phyloP scores from a whole-genome alignment of 331 rosid species.

The Arachis monticola region DNA sequence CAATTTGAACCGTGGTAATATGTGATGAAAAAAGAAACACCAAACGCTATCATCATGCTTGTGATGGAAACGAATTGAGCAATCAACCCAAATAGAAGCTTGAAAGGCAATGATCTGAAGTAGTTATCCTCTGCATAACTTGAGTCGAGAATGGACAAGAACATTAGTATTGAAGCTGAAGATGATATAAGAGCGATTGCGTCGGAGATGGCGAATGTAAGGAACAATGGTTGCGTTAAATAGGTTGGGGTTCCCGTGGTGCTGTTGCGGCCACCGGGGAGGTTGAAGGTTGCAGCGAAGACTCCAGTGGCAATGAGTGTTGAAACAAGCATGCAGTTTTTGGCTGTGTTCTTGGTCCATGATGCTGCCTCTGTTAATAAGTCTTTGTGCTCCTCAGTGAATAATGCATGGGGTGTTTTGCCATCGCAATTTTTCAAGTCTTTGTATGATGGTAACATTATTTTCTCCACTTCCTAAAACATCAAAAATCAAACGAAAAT shows the following conservation, averaged over 20 bases:
- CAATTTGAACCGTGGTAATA: conserved; percentile 32
- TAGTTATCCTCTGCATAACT: conserved; percentile 40
- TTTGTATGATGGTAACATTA: conserved; percentile 33
- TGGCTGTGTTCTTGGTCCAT: conserved; percentile 53
- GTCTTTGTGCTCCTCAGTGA: conserved; percentile 31
- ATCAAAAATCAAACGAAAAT: no score
- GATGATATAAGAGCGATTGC: conserved; percentile 42
- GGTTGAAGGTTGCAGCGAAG: conserved; percentile 37
- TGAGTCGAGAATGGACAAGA: conserved; percentile 37
- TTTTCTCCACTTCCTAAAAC: conserved; percentile 51
- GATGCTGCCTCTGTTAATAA: conserved; percentile 43
- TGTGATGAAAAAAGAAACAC: conserved; percentile 36
- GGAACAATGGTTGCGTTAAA: not conserved
- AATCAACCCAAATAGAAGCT: conserved; percentile 29
- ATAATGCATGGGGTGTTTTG: conserved; percentile 46
- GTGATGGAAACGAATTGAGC: conserved; percentile 38
- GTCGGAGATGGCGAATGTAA: conserved; percentile 37
- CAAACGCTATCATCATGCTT: conserved; percentile 46
- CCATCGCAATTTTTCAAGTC: conserved; percentile 40
- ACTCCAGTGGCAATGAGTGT: conserved; percentile 53
- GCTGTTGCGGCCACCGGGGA: conserved; percentile 46
- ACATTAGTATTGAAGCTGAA: conserved; percentile 38
- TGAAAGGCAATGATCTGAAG: conserved; percentile 33
- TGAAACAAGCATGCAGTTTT: conserved; percentile 47
- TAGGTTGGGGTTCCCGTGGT: conserved; percentile 31